Evolutionary conservation across 2,329 filamentous ascomycete species (phyloP).

Genomic region (Myrmaecium sp.): DNA sequence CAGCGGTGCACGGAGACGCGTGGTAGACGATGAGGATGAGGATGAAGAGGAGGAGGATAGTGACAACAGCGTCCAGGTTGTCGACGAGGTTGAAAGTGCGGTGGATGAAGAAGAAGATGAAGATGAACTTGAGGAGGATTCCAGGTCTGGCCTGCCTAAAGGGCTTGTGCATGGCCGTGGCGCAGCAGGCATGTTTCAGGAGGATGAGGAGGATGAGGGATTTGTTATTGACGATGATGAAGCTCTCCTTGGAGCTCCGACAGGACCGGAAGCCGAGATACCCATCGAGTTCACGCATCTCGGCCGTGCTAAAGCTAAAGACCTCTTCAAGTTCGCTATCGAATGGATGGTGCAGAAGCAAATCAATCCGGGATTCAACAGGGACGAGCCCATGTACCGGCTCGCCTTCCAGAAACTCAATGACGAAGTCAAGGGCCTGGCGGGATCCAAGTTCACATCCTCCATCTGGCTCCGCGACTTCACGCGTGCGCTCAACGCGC

Average conservation of each 20-base stretch:
- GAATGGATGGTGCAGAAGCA: slow-evolving; percentile 73
- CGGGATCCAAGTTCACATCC: slow-evolving; percentile 55
- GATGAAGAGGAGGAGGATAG: slow-evolving; percentile 8
- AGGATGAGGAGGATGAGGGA: slow-evolving; percentile 41
- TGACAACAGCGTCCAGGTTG: slow-evolving; percentile 15
- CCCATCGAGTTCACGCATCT: slow-evolving; percentile 54
- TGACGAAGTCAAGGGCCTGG: slow-evolving; percentile 50
- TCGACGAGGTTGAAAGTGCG: slow-evolving; percentile 12
- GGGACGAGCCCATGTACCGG: slow-evolving; percentile 45
- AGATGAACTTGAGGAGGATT: slow-evolving; percentile 2
- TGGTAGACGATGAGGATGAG: slow-evolving; percentile 7
- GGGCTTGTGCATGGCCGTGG: background rate
- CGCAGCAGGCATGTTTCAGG: slow-evolving; percentile 27
- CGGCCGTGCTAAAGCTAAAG: slow-evolving; percentile 48
- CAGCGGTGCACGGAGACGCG: slow-evolving; percentile 10
- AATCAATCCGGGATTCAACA: slow-evolving; percentile 53
- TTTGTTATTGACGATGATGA: slow-evolving; percentile 50
- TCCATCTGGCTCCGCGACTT: slow-evolving; percentile 54
- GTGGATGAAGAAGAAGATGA: slow-evolving; percentile 14
- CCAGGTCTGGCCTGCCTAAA: slow-evolving; percentile 2
- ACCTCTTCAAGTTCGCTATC: slow-evolving; percentile 56
- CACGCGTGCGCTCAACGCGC: slow-evolving; percentile 43
- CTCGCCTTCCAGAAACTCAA: slow-evolving; percentile 56
- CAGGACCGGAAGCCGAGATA: slow-evolving; percentile 36
- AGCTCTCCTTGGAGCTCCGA: slow-evolving; percentile 33